Conservation (phyloP, 2,329 filamentous ascomycete genomes). For the Phoma sp. region DNA sequence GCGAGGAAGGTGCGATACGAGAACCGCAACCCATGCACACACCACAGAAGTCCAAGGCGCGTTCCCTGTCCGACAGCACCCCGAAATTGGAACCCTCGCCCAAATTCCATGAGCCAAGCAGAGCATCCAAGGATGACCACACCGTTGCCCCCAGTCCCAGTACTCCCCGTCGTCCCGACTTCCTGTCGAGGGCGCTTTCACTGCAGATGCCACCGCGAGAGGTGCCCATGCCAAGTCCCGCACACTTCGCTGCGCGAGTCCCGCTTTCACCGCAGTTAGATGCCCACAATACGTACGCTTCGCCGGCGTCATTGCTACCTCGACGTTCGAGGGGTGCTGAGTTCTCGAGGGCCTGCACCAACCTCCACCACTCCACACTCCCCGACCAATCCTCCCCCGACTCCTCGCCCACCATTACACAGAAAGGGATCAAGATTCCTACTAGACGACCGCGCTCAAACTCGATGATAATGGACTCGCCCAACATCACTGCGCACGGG, state of each 20-base stretch:
- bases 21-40: slow-evolving; percentile 22
- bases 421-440: slow-evolving; percentile 68
- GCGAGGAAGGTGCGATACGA: slow-evolving; percentile 26
- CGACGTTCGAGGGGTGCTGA: slow-evolving; percentile 88
- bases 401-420: slow-evolving; percentile 83
- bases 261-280: slow-evolving; percentile 88
- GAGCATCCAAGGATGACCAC: slow-evolving; percentile 54
- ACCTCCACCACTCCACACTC: slow-evolving; percentile 92
- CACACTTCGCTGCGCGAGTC: slow-evolving; percentile 61
- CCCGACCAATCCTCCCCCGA: slow-evolving; percentile 88
- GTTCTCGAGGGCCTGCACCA: slow-evolving; percentile 91
- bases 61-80: slow-evolving; percentile 54
- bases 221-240: slow-evolving; percentile 52
- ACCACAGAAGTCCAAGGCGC: slow-evolving; percentile 49
- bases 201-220: slow-evolving; percentile 70
- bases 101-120: slow-evolving; percentile 50
- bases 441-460: slow-evolving; percentile 54
- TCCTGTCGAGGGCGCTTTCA: slow-evolving; percentile 68
- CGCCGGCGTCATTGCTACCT: slow-evolving; percentile 85
- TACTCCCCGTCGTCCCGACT: slow-evolving; percentile 74
- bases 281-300: slow-evolving; percentile 81
- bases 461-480: slow-evolving; percentile 64
- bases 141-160: slow-evolving; percentile 48
- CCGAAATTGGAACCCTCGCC: slow-evolving; percentile 54
- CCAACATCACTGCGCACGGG: slow-evolving; percentile 62